phyloP scores from a whole-genome alignment of 1,284 basidiomycete genomes.

The Gomphus bonarii region DNA sequence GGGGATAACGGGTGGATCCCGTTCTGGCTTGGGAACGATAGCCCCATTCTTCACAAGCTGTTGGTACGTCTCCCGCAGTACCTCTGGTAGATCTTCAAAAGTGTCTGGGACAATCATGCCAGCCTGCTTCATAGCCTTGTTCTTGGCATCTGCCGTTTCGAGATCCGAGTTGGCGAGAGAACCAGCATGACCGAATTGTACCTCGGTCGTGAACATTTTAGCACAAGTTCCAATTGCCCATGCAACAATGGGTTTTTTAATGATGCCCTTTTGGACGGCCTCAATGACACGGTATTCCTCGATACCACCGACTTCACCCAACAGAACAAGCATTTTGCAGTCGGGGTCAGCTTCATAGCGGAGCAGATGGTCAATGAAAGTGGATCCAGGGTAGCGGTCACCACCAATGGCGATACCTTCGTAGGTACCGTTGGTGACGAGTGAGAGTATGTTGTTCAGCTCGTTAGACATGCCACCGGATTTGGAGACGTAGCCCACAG shows the following conservation, averaged over 20 bases:
- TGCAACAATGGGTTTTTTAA: slow-evolving; percentile 98
- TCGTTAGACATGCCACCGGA: slow-evolving; percentile 99
- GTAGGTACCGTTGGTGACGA: slow-evolving; percentile 97
- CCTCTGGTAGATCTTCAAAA: slow-evolving; percentile 89
- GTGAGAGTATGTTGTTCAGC: slow-evolving; percentile 98
- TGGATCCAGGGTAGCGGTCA: slow-evolving; percentile 97
- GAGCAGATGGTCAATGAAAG: slow-evolving; percentile 98
- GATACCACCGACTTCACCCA: slow-evolving; percentile 97
- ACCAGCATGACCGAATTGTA: slow-evolving; percentile 98
- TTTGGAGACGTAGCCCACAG: slow-evolving; percentile 98
- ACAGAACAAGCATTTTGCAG: slow-evolving; percentile 97
- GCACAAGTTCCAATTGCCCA: slow-evolving; percentile 99
- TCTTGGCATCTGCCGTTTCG: slow-evolving; percentile 98
- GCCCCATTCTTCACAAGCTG: slow-evolving; percentile 64
- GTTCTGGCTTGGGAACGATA: slow-evolving; percentile 69
- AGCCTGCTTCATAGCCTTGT: slow-evolving; percentile 87
- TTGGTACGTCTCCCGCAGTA: slow-evolving; percentile 81
- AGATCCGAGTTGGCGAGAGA: slow-evolving; percentile 96
- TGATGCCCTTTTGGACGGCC: slow-evolving; percentile 87
- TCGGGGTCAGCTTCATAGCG: slow-evolving; percentile 96
- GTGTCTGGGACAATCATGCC: slow-evolving; percentile 97
- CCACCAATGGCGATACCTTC: slow-evolving; percentile 99
- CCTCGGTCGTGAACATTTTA: slow-evolving; percentile 99
- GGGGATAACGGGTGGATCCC: slow-evolving; percentile 90
- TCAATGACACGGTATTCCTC: slow-evolving; percentile 99